A percentile compares a stretch with the other conserved stretches of the same genome.
These are phyloP conservation scores for Phytopythium ostracodes DNA, from an alignment of 352 stramenopile genomes.

Conservation along the genomic window DNA sequence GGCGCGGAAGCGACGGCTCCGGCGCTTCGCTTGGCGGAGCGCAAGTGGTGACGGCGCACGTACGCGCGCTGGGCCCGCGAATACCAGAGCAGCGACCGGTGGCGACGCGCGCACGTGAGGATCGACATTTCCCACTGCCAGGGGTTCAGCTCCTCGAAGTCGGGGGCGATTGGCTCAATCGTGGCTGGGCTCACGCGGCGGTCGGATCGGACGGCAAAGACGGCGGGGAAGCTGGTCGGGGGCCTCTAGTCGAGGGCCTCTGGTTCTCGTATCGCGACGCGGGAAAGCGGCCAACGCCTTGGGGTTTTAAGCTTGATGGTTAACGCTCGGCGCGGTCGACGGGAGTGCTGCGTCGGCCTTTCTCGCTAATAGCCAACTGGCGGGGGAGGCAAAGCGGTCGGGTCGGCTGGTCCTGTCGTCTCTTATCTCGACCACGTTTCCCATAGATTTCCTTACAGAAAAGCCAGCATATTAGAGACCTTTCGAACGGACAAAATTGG, in stretches of 20 bases:
- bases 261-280: neutral
- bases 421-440: neutral
- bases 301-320: neutral
- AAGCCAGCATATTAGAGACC: neutral
- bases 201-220: too few species aligned
- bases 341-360: neutral
- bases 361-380: neutral
- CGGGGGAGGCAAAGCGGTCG: too few species aligned
- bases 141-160: conserved; percentile 32
- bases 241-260: too few species aligned
- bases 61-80: conserved; percentile 32
- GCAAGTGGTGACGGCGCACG: conserved; percentile 27
- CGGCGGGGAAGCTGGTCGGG: too few species aligned
- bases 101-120: conserved; percentile 42
- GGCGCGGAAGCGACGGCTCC: conserved; percentile 11
- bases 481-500: too few species aligned
- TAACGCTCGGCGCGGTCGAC: neutral
- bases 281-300: neutral
- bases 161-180: conserved; percentile 23
- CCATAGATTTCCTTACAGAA: neutral
- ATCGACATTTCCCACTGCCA: conserved; percentile 60
- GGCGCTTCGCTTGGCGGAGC: conserved; percentile 11
- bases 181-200: conserved; percentile 6
- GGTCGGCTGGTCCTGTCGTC: too few species aligned
- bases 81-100: conserved; percentile 48